These are phyloP conservation scores for Ciborinia camelliae DNA, from an alignment of 2,329 filamentous ascomycete genomes.

Conservation along the genomic window DNA sequence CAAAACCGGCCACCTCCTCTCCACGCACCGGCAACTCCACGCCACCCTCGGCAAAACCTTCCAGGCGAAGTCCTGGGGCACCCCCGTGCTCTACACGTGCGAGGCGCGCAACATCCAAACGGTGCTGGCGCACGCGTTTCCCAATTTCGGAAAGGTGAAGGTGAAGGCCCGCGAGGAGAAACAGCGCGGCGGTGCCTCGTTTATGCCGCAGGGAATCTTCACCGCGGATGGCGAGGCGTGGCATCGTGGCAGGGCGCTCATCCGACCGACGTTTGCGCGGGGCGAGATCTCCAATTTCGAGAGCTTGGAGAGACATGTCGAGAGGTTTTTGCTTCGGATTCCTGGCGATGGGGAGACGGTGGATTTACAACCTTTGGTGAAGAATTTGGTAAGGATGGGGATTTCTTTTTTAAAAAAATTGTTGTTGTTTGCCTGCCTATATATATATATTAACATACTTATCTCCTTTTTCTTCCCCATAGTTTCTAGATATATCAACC, in stretches of 20 bases:
- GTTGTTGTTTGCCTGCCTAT: background rate
- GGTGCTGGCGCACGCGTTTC: background rate
- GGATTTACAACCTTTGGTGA: background rate
- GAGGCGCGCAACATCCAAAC: background rate
- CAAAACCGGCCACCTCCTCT: background rate
- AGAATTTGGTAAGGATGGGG: background rate
- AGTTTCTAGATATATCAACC: background rate
- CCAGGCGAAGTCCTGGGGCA: background rate
- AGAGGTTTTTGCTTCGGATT: background rate
- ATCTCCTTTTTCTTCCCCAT: background rate
- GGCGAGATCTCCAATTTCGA: constrained; percentile 4
- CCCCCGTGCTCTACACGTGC: background rate
- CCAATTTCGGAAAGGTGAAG: background rate
- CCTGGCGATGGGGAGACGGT: background rate
- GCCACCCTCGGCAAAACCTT: background rate
- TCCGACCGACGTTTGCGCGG: background rate
- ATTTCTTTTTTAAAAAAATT: too few relatives aligned
- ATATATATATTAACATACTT: background rate
- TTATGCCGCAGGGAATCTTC: background rate
- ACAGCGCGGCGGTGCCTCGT: too few relatives aligned
- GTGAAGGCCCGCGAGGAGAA: background rate
- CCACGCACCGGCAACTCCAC: background rate
- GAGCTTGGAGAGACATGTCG: background rate
- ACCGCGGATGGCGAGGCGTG: background rate
- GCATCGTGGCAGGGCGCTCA: background rate